Evolutionary conservation across 495 filamentous ascomycete genomes (phyloP).

Genomic region (Polyplosphaeria fusca): DNA sequence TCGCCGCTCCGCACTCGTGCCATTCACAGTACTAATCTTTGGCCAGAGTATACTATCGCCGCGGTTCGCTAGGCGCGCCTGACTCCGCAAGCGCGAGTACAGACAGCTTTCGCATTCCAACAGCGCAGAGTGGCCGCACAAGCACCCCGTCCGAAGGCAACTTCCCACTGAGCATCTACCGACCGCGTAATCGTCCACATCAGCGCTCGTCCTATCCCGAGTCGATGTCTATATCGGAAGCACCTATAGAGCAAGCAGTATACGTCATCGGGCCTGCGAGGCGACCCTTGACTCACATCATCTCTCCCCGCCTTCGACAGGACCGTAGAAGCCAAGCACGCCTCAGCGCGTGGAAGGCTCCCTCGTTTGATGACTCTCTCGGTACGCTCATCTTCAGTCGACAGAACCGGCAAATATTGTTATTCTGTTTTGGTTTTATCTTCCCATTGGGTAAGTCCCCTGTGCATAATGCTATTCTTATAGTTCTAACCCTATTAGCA

Average conservation of each 20-base stretch:
- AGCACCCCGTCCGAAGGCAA: constrained; percentile 36
- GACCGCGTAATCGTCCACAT: constrained; percentile 39
- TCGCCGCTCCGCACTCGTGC: background rate
- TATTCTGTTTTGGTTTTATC: constrained; percentile 87
- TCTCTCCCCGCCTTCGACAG: constrained; percentile 70
- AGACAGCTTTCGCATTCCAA: constrained; percentile 25
- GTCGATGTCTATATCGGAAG: constrained; percentile 20
- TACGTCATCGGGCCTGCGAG: constrained; percentile 27
- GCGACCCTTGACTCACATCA: constrained; percentile 40
- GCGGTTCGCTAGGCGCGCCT: constrained; percentile 33
- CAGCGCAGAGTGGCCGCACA: constrained; percentile 31
- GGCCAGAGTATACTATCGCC: constrained; percentile 34
- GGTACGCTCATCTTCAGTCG: constrained; percentile 59
- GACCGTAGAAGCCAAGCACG: constrained; percentile 54
- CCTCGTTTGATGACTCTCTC: constrained; percentile 63
- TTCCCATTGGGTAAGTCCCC: constrained; percentile 67
- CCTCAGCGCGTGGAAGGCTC: constrained; percentile 55
- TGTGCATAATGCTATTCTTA: constrained; percentile 1
- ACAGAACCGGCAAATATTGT: constrained; percentile 75
- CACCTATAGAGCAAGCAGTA: constrained; percentile 21
- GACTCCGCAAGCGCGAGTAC: constrained; percentile 22
- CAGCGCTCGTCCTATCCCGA: constrained; percentile 20
- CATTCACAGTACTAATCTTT: constrained; percentile 40
- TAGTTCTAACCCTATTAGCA: constrained; percentile 43
- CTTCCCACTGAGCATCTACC: constrained; percentile 42